A percentile compares a stretch with the other conserved stretches of the same genome.
Evolutionary conservation across 2,329 filamentous ascomycete species (phyloP).

Genomic region (Cladosporium cucumerinum): DNA sequence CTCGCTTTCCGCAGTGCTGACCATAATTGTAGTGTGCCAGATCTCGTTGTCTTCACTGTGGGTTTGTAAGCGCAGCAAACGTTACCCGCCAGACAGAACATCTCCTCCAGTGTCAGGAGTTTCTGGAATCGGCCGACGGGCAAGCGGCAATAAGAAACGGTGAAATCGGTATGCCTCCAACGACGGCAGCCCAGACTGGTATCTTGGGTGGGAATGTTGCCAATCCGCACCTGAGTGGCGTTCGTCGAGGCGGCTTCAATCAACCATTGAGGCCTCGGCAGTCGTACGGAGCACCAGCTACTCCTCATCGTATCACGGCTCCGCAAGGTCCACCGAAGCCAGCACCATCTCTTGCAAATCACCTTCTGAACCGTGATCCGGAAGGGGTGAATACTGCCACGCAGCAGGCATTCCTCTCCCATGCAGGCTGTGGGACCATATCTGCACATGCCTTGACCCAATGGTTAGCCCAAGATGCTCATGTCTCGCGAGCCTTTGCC

Average conservation of each 20-base stretch:
- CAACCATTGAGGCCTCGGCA: slow-evolving; percentile 18
- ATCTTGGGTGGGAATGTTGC: slow-evolving; percentile 47
- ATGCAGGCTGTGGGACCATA: slow-evolving; percentile 61
- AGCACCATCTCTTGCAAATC: slow-evolving; percentile 52
- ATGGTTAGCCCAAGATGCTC: slow-evolving; percentile 70
- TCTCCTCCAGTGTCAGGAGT: slow-evolving; percentile 45
- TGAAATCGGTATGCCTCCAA: slow-evolving; percentile 22
- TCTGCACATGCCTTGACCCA: slow-evolving; percentile 54
- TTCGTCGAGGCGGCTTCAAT: slow-evolving; percentile 13
- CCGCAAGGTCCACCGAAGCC: slow-evolving; percentile 26
- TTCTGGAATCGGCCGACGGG: slow-evolving; percentile 45
- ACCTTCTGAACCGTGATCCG: slow-evolving; percentile 53
- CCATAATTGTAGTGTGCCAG: slow-evolving; percentile 34
- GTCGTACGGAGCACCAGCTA: slow-evolving; percentile 22
- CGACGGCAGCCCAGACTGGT: slow-evolving; percentile 26
- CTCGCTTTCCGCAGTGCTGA: background rate
- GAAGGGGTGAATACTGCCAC: slow-evolving; percentile 55
- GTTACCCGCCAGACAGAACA: slow-evolving; percentile 52
- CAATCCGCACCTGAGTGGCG: slow-evolving; percentile 37
- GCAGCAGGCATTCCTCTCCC: slow-evolving; percentile 62
- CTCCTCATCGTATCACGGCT: slow-evolving; percentile 30
- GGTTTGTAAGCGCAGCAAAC: slow-evolving; percentile 50
- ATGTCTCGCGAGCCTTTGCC: slow-evolving; percentile 69
- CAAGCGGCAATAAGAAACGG: slow-evolving; percentile 34
- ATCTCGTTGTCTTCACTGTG: slow-evolving; percentile 48